A percentile compares a stretch with the other conserved stretches of the same genome.
Conservation (phyloP, 345 rosid species). For the Salix purpurea region DNA sequence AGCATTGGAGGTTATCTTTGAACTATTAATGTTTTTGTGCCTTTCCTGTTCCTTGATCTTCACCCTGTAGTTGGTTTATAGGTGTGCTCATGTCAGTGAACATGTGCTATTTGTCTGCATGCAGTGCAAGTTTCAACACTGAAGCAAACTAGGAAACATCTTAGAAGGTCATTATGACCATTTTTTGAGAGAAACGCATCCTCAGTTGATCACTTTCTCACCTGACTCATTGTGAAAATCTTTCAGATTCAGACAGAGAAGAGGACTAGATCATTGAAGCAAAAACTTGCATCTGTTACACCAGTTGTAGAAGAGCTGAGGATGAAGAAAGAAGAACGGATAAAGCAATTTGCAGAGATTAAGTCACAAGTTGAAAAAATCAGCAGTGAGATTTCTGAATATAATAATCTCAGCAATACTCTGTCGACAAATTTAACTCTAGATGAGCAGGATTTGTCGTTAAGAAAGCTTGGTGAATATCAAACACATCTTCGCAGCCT, state of each 20-base stretch:
- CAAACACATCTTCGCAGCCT: slow-evolving; percentile 72
- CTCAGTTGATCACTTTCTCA: background rate
- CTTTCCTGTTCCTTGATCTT: background rate
- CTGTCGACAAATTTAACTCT: slow-evolving; percentile 40
- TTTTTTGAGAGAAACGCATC: background rate
- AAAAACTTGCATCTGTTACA: slow-evolving; percentile 66
- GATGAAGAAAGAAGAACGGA: slow-evolving; percentile 70
- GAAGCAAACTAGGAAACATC: background rate
- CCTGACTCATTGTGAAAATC: background rate
- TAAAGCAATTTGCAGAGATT: slow-evolving; percentile 69
- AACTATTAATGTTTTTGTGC: background rate
- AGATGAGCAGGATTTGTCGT: slow-evolving; percentile 78
- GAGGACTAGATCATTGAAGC: slow-evolving; percentile 57
- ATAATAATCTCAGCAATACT: slow-evolving; percentile 35
- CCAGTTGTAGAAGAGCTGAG: slow-evolving; percentile 78
- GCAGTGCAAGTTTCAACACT: background rate
- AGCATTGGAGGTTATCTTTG: background rate
- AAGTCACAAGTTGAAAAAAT: slow-evolving; percentile 78
- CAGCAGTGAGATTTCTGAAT: slow-evolving; percentile 75
- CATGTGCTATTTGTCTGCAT: background rate
- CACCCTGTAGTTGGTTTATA: background rate
- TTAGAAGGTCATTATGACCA: background rate
- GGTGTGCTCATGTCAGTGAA: background rate
- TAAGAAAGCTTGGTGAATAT: slow-evolving; percentile 77
- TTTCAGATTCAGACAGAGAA: slow-evolving; percentile 55